Conservation (phyloP, 208 protist genomes). For the Trypanosoma grayi region DNA sequence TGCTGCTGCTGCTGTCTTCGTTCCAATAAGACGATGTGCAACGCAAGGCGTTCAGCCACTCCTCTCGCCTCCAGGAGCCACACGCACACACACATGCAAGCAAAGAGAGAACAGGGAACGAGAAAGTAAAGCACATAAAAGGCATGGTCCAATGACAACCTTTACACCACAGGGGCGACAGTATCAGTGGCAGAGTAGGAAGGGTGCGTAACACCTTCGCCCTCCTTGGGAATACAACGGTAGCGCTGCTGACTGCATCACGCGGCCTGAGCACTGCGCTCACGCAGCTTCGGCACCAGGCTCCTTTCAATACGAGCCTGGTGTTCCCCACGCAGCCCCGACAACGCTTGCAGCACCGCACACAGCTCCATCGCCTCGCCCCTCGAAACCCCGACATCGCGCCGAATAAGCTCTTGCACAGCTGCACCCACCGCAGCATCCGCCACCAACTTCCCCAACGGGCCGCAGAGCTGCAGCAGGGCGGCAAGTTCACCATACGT, state of each 20-base stretch:
- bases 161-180: background rate
- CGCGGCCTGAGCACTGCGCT: background rate
- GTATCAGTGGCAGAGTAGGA: background rate
- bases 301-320: slow-evolving; percentile 39
- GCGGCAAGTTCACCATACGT: slow-evolving; percentile 48
- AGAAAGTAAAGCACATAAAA: background rate
- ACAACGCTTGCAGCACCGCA: slow-evolving; percentile 37
- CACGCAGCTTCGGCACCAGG: slow-evolving; percentile 58
- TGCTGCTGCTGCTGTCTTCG: too few relatives aligned
- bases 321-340: slow-evolving; percentile 53
- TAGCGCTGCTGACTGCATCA: background rate
- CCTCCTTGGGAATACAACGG: too few relatives aligned
- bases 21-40: too few relatives aligned
- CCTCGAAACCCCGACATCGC: slow-evolving; percentile 29
- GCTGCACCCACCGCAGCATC: slow-evolving; percentile 63
- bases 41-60: too few relatives aligned
- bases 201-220: background rate
- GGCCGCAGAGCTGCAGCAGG: slow-evolving; percentile 57
- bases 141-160: background rate
- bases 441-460: slow-evolving; percentile 50
- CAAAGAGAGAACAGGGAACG: background rate
- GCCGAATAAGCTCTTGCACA: slow-evolving; percentile 58
- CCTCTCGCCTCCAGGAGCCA: too few relatives aligned
- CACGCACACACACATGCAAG: background rate
- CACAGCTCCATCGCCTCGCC: slow-evolving; percentile 34